Evolutionary conservation across 2,329 filamentous ascomycete species (phyloP).

Genomic region (Epichloe gansuensis): DNA sequence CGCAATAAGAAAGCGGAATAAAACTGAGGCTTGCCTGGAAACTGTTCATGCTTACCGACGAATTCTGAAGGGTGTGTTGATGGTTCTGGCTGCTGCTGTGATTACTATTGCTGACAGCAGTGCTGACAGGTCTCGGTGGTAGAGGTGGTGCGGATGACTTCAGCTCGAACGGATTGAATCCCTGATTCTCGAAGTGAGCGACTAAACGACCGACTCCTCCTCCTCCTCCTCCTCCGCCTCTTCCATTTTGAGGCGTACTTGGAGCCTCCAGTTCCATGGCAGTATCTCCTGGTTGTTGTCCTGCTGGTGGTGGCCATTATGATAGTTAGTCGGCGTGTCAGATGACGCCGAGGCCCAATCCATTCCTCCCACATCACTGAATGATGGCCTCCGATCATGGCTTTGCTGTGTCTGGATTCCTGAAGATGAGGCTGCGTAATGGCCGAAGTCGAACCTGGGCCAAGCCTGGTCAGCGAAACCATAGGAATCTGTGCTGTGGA

Average conservation of each 20-base stretch:
- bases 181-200: conserved; percentile 29
- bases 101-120: conserved; percentile 9
- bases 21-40: conserved; percentile 8
- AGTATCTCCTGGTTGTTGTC: conserved; percentile 1
- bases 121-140: conserved; percentile 22
- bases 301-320: conserved; percentile 12
- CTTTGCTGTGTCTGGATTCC: conserved; percentile 12
- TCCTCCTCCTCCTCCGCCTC: conserved; percentile 11
- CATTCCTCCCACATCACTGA: conserved; percentile 20
- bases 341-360: conserved; percentile 25
- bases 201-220: conserved; percentile 24
- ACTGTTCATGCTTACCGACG: conserved; percentile 13
- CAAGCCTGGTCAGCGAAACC: conserved; percentile 22
- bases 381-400: conserved; percentile 16
- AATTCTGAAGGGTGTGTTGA: conserved; percentile 10
- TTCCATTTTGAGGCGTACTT: conserved; percentile 12
- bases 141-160: conserved; percentile 23
- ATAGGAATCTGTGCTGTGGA: conserved; percentile 17
- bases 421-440: conserved; percentile 13
- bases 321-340: conserved; percentile 17
- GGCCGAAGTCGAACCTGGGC: conserved; percentile 19
- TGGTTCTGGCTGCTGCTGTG: neutral
- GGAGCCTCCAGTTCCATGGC: conserved; percentile 19
- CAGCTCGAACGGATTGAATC: conserved; percentile 22
- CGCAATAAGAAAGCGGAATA: conserved; percentile 5